A percentile compares a stretch with the other conserved stretches of the same genome.
These are phyloP conservation scores for Iberis amara DNA, from an alignment of 441 rosid genomes.

Conservation along the genomic window DNA sequence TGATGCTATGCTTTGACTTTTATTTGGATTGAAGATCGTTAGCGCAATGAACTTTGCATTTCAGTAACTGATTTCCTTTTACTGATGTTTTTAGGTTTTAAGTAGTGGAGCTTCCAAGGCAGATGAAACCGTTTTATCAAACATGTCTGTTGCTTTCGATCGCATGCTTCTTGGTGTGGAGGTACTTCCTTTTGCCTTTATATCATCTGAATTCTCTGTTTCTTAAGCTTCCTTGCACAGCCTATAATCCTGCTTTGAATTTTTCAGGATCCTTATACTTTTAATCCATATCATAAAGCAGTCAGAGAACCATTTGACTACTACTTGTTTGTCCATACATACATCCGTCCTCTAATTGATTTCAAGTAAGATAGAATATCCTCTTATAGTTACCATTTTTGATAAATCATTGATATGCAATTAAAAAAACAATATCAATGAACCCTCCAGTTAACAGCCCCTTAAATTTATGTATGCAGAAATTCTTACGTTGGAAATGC, in stretches of 20 bases:
- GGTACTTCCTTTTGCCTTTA: slow-evolving; percentile 51
- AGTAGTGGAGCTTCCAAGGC: slow-evolving; percentile 63
- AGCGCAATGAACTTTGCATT: background rate
- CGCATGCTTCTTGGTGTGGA: slow-evolving; percentile 69
- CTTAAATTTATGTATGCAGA: slow-evolving; percentile 39
- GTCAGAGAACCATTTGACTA: slow-evolving; percentile 89
- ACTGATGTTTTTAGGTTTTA: slow-evolving; percentile 50
- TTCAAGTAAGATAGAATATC: slow-evolving; percentile 55
- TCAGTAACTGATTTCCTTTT: slow-evolving; percentile 8
- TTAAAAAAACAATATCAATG: background rate
- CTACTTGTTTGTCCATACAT: slow-evolving; percentile 88
- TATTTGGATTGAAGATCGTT: slow-evolving; percentile 3
- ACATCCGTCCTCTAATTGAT: slow-evolving; percentile 77
- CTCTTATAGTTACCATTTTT: slow-evolving; percentile 4
- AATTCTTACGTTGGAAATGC: slow-evolving; percentile 81
- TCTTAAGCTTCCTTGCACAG: background rate
- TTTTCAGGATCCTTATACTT: slow-evolving; percentile 76
- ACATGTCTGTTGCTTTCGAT: slow-evolving; percentile 78
- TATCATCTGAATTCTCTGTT: no score
- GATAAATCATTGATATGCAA: background rate
- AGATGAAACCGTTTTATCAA: slow-evolving; percentile 58
- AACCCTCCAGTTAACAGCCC: slow-evolving; percentile 6
- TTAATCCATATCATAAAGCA: slow-evolving; percentile 79
- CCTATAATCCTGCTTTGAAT: slow-evolving; percentile 13
- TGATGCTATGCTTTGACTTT: slow-evolving; percentile 18